Base-by-base conservation (phyloP, 306 rosid species). In the Trifolium dubium region DNA sequence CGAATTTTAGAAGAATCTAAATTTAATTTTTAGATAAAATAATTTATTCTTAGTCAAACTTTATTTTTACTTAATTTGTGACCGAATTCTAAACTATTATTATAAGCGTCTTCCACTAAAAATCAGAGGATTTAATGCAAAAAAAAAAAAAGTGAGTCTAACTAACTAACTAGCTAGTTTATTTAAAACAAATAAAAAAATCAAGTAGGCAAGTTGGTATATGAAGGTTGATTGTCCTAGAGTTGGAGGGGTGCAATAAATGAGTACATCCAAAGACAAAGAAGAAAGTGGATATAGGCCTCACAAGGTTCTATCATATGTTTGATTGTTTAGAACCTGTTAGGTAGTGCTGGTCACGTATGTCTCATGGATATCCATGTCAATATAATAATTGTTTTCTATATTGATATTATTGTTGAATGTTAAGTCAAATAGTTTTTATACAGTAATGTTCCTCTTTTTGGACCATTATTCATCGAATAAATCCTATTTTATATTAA, bases 261-360 rank as follows among this genome's bases (percentile, higher is more conserved):
- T 83, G 82, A 71, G 14, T 63, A 74, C 62, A 62, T 71, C 69
- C 67, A 77, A 69, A 56, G 47, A 83, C 43, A 56, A 56, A 65
- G 13, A 43, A 60, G 64, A 56, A 78, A 66, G 53, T 55, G 44
- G 84, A 90, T 83, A 80, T 54, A 61, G 77, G 85, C 94, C 91
- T 73, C 92, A 85, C 86, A 85, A 74, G 82, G 71, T 77, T 74
- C 84, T 63, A 80, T 85, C 89, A 83, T 72, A 64, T 82, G 84
- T 69, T 85, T 80, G 83, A 88, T 87, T 72, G 84, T 80, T 80
- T 79, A 40, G 81, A 67, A 62, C 62, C 55, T 63, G 88, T 83
- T 89, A 70, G 90, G 90, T 87, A 85, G 92, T 89, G 89, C 75
- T 79, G 64, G 83, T 89, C 97, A 90, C 89, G 34, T 54, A 54